These are phyloP conservation scores for Clonostachys sp. DNA, from an alignment of 2,329 filamentous ascomycete genomes.

Conservation along the genomic window DNA sequence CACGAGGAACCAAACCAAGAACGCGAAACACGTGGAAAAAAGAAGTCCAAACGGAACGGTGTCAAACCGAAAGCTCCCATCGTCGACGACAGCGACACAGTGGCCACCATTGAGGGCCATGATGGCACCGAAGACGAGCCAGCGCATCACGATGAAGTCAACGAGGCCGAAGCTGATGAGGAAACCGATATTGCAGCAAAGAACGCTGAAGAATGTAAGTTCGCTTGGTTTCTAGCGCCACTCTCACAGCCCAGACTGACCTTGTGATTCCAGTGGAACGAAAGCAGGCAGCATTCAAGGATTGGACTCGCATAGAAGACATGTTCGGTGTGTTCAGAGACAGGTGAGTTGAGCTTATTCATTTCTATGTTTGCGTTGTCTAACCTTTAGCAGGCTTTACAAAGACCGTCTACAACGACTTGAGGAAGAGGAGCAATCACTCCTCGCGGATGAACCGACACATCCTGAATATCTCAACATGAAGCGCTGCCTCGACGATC, in stretches of 20 bases:
- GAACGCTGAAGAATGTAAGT: constrained; percentile 62
- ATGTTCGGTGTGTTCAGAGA: constrained; percentile 85
- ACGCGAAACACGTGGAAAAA: constrained; percentile 23
- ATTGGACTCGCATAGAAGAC: constrained; percentile 76
- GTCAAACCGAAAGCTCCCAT: constrained; percentile 29
- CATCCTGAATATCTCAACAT: constrained; percentile 91
- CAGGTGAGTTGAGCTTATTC: constrained; percentile 43
- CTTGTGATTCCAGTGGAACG: constrained; percentile 54
- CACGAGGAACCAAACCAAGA: constrained; percentile 22
- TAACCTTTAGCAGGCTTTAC: constrained; percentile 59
- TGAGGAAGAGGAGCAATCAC: constrained; percentile 63
- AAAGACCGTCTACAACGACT: constrained; percentile 82
- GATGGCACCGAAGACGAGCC: constrained; percentile 32
- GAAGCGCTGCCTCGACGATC: constrained; percentile 79
- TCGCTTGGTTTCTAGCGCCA: constrained; percentile 2
- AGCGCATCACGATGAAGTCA: constrained; percentile 46
- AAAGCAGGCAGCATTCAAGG: constrained; percentile 75
- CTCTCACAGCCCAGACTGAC: constrained; percentile 10
- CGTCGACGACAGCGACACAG: constrained; percentile 12
- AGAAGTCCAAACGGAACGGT: constrained; percentile 34
- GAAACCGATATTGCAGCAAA: constrained; percentile 53
- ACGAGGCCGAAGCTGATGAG: constrained; percentile 52
- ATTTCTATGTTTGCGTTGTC: background rate
- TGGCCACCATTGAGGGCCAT: constrained; percentile 22
- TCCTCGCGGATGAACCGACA: constrained; percentile 57